Base-by-base conservation (phyloP, 331 rosid genomes). In the Quercus lobata region DNA sequence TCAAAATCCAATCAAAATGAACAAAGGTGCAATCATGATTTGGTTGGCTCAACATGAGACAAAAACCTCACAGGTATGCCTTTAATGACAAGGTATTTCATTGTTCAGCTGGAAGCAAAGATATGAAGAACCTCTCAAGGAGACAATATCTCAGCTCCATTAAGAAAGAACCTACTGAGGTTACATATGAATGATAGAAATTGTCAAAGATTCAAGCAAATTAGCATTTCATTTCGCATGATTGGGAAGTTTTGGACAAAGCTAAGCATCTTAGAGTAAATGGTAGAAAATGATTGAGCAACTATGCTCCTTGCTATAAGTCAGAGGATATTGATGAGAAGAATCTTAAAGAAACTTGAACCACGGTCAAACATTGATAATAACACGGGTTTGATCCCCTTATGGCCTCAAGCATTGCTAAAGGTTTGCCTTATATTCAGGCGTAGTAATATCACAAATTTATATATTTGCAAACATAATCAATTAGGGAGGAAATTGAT, bases 41-140 rank as follows among this genome's bases (percentile, higher is more conserved):
- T 24, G 75, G 21, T 73, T 46, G 68, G 75, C 46, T 19, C 46
- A 62, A 56, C 72, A 53, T 49, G 57, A 76, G 35, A 78, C 60
- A 66, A 35, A 78, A 57, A 58, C 56, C 77, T 66, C 32, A 55
- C 14, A 5, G 30, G 73, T 79, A 71, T 57, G 71, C 61, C 79
- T 52, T 52, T 21, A 22, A 49, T 71, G 49, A 77, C 46, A 52
- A 41, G 44, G 71, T 74, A 74, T 16, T 32, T 81, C 46, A 60
- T 58, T 63, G 30, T 65, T 65, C 21, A 29, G 10, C 2, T 65
- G 11, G 5, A 65, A 65, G 41, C 71, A 63, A 63, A 30, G 54
- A 69, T 57, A 46, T 71, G 53, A 49, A 82, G 70, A 55, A 72
- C 58, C 46, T 69, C 75, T 27, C 60, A 46, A 49, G 57, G 17